A percentile compares a stretch with the other conserved stretches of the same genome.
Evolutionary conservation across 1,284 basidiomycete genomes (phyloP).

Genomic region (Rhodotorula glutinis): DNA sequence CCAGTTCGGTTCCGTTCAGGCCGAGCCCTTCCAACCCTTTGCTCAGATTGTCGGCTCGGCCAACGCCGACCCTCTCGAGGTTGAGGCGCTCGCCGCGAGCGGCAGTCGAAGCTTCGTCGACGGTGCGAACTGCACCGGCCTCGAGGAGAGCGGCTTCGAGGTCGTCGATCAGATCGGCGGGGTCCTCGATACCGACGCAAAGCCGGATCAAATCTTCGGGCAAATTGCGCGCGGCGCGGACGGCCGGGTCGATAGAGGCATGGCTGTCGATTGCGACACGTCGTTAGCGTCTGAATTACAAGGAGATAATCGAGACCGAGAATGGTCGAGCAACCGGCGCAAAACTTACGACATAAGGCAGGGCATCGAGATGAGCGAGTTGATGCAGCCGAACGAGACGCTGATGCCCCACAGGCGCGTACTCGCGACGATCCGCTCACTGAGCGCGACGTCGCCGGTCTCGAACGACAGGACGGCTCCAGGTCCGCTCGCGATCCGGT

Average conservation of each 20-base stretch:
- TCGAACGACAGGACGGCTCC: conserved; percentile 94
- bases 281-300: too few species aligned
- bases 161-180: conserved; percentile 88
- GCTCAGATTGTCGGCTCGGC: neutral
- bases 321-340: too few species aligned
- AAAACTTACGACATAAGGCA: conserved; percentile 93
- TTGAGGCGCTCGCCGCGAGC: conserved; percentile 28
- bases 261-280: conserved; percentile 63
- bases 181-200: conserved; percentile 97
- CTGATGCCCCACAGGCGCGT: conserved; percentile 95
- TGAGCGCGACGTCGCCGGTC: conserved; percentile 84
- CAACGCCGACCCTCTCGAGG: conserved; percentile 35
- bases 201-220: conserved; percentile 97
- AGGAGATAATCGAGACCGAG: too few species aligned
- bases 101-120: conserved; percentile 42
- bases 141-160: conserved; percentile 87
- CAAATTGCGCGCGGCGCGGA: conserved; percentile 85
- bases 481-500: conserved; percentile 79
- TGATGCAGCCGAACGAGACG: conserved; percentile 97
- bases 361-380: conserved; percentile 98
- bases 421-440: conserved; percentile 87
- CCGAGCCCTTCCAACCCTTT: neutral
- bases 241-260: conserved; percentile 92
- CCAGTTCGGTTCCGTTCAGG: neutral
- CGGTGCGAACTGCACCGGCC: conserved; percentile 72